Base-by-base conservation (phyloP, 2,329 filamentous ascomycete species). In the Neofusicoccum parvum region DNA sequence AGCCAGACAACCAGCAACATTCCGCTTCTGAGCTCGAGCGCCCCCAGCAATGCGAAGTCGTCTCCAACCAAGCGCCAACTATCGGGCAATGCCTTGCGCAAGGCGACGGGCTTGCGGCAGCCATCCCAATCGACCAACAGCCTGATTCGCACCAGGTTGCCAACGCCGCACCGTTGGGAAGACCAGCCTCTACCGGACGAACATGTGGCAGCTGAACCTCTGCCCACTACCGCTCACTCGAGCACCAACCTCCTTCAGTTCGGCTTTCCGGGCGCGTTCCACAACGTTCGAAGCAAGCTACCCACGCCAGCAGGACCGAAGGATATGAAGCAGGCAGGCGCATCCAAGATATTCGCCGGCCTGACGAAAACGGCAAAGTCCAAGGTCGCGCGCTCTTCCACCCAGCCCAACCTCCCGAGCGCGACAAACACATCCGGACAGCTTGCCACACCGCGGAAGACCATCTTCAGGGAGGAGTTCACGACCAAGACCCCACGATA, bases 1-100 rank as follows among this genome's bases (percentile, higher is more conserved):
- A 65, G 63, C 45, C 63, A 65, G 11, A 65, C 63, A 12, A 50
- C 37, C 7, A 59, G 51, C 51, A 39, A 65, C 63, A 58, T 65
- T 12, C 51, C 63, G 14, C 36, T 50, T 5, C 43, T 49, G 34
- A 20, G 43, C 15, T 39, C 43, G 5, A 48, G 34, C 11, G n/a
- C 43, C 1, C 12, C 51, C 10, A 32, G 14, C 34, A 20, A 27
- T 20, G 23, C 23, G 36, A 48, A 37, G 27, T 10, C 36, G 3
- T 60, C 45, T 41, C 46, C 53, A 3, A 11, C 23, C 4, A 49
- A 49, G 36, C 51, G 14, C 15, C 34, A 37, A 11, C 50, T 41
- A 10, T 36, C 54, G 11, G 23, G 20, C 2, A 14, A 12, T 14
- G 23, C 46, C 2, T 50, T 41, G 27, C 59, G 37, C 59, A 62